Conservation (phyloP, 2,329 filamentous ascomycete genomes). For the Didymosphaeria variabile region DNA sequence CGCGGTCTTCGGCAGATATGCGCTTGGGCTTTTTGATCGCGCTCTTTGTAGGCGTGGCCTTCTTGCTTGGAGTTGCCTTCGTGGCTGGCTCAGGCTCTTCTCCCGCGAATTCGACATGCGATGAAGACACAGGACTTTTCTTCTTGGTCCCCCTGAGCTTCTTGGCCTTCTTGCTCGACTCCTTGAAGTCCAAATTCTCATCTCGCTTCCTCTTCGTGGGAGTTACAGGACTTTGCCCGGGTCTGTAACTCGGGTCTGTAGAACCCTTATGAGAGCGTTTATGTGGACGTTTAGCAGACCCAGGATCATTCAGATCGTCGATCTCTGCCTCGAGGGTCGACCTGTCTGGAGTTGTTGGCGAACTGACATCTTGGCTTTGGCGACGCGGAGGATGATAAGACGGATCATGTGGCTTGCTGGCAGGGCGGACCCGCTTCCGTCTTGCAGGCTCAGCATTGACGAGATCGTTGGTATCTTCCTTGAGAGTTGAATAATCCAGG, state of each 20-base stretch:
- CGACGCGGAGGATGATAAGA: not conserved
- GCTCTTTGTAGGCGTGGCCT: slow-evolving; percentile 3
- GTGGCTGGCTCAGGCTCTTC: not conserved
- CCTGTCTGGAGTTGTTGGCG: not conserved
- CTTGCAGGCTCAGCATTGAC: not conserved
- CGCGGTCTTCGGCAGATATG: not conserved
- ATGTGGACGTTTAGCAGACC: not conserved
- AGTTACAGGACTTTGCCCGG: not conserved
- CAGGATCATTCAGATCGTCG: not conserved
- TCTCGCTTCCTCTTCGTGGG: slow-evolving; percentile 2
- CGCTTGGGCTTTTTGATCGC: slow-evolving; percentile 2
- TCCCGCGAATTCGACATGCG: not conserved
- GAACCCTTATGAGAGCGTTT: not conserved
- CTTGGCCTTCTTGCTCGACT: not conserved
- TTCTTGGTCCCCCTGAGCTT: not conserved
- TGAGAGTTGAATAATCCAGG: not conserved
- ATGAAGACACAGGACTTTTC: not conserved
- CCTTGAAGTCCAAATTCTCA: not conserved
- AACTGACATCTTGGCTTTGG: not conserved
- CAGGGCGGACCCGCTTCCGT: not conserved
- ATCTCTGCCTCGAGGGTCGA: not conserved
- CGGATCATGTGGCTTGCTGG: too few species aligned
- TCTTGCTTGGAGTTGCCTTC: slow-evolving; percentile 3
- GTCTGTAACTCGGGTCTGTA: not conserved
- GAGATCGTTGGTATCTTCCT: not conserved